These are phyloP conservation scores for Choiromyces venosus DNA, from an alignment of 495 filamentous ascomycete species.

Conservation along the genomic window DNA sequence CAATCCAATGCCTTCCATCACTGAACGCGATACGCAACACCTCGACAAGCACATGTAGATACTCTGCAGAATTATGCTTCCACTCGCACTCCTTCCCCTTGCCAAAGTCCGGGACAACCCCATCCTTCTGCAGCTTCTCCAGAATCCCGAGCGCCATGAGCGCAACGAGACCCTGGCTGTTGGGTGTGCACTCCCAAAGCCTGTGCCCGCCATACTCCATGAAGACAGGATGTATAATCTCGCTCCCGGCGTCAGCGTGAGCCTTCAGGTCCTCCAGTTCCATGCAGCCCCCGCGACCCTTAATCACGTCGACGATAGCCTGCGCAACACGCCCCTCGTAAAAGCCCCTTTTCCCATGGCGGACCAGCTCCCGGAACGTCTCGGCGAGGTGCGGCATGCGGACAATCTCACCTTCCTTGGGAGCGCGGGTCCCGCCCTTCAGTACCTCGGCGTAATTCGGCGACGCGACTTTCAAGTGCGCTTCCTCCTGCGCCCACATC, in stretches of 20 bases:
- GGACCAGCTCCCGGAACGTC: constrained; percentile 74
- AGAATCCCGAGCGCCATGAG: constrained; percentile 90
- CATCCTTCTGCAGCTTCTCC: constrained; percentile 68
- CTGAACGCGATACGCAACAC: constrained; percentile 86
- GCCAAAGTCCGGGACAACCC: constrained; percentile 55
- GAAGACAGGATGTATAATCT: constrained; percentile 68
- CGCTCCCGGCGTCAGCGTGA: constrained; percentile 67
- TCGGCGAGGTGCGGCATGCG: constrained; percentile 73
- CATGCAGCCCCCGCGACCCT: constrained; percentile 70
- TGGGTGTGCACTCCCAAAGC: constrained; percentile 96
- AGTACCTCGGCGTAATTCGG: constrained; percentile 83
- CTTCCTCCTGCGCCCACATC: constrained; percentile 62
- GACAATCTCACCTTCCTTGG: constrained; percentile 79
- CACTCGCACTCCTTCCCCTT: constrained; percentile 9
- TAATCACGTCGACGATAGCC: constrained; percentile 68
- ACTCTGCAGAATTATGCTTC: constrained; percentile 47
- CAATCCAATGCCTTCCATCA: constrained; percentile 82
- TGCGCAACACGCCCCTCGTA: constrained; percentile 80
- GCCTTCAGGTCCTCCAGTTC: constrained; percentile 71
- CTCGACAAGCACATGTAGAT: constrained; percentile 89
- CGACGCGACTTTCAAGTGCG: constrained; percentile 60
- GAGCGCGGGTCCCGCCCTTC: constrained; percentile 54
- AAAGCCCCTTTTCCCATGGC: constrained; percentile 82
- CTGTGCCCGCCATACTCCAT: constrained; percentile 43
- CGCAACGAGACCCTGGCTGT: constrained; percentile 92